Base-by-base conservation (phyloP, 2,329 filamentous ascomycete genomes). In the Phialophora verrucosa region DNA sequence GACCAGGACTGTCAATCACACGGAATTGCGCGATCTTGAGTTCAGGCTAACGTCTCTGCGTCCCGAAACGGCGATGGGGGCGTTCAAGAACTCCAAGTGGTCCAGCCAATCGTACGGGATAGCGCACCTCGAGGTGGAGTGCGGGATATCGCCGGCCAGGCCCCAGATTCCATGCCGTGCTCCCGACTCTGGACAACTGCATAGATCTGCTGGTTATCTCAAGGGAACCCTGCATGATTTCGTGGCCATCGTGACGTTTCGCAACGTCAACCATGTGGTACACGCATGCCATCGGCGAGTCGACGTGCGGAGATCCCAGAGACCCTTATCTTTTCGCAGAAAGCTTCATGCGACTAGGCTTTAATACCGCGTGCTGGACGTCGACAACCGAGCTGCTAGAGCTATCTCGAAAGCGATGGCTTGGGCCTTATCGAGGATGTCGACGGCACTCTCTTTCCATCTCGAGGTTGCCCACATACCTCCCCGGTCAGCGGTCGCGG, bases 11-110 rank as follows among this genome's bases (percentile, higher is more conserved):
- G 61, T 58, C 54, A 64, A 64, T 59, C 35, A 44, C 17, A 31
- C 62, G 62, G 62, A 64, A 59, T 64, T 64, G 54, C 55, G 62
- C 62, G 62, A 32, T 53, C 42, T 58, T 32, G 27, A 27, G 32
- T 59, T 58, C 44, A 47, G 47, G 44, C 44, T 54, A 58, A 31
- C 17, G 47, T 4, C 3, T 5, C 27, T 27, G 27, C 27, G 27
- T 51, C 44, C 11, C 20, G 31, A 23, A 53, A 42, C 23, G 32
- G 47, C 25, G 32, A n/a, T 14, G 47, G 29, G 25, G 25, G 14
- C 11, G 44, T 47, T 31, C 14, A 59, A 1, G 47, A 44, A 25
- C 38, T 14, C 57, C 42, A 17, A 32, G 31, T 29, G 23, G 7
- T n/a, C 31, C 59, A 32, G 59, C 62, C 55, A 64, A 64, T 64